Conservation (phyloP, 2,329 filamentous ascomycete species). For the Parafenestella ontariensis region DNA sequence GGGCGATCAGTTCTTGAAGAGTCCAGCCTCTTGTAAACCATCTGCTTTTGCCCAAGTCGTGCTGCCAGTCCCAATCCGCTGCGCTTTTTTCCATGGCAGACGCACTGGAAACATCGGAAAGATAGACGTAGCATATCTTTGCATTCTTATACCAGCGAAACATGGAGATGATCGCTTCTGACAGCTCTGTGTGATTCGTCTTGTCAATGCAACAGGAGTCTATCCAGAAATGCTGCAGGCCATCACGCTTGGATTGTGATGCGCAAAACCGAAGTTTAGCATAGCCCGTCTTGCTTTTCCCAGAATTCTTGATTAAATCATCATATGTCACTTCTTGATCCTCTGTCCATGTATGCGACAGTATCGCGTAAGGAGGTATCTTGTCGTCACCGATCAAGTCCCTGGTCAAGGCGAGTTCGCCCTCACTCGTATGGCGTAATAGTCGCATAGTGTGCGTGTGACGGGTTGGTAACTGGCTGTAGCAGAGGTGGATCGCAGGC, state of each 20-base stretch:
- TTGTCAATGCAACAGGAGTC: conserved; percentile 12
- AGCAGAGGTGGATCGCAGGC: too few relatives aligned
- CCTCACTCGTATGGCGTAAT: too few relatives aligned
- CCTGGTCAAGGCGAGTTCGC: not conserved
- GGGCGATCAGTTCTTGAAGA: conserved; percentile 10
- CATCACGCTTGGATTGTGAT: not conserved
- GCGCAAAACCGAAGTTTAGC: conserved; percentile 4
- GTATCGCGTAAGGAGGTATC: conserved; percentile 2
- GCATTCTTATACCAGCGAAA: conserved; percentile 6
- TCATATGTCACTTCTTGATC: conserved; percentile 1
- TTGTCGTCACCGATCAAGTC: not conserved
- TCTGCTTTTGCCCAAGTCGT: conserved; percentile 4
- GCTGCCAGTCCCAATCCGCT: not conserved
- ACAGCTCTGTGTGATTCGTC: not conserved
- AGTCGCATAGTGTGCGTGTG: too few relatives aligned
- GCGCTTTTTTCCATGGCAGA: not conserved
- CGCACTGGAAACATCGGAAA: conserved; percentile 2
- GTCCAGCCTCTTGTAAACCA: too few relatives aligned
- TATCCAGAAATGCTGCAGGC: conserved; percentile 3
- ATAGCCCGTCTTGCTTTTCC: conserved; percentile 52
- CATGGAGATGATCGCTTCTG: conserved; percentile 7
- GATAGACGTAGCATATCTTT: conserved; percentile 5
- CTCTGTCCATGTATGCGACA: conserved; percentile 9
- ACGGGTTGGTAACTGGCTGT: too few relatives aligned
- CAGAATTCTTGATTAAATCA: not conserved